Evolutionary conservation across 2,329 filamentous ascomycete species (phyloP).

Genomic region (Xylaria sp.): DNA sequence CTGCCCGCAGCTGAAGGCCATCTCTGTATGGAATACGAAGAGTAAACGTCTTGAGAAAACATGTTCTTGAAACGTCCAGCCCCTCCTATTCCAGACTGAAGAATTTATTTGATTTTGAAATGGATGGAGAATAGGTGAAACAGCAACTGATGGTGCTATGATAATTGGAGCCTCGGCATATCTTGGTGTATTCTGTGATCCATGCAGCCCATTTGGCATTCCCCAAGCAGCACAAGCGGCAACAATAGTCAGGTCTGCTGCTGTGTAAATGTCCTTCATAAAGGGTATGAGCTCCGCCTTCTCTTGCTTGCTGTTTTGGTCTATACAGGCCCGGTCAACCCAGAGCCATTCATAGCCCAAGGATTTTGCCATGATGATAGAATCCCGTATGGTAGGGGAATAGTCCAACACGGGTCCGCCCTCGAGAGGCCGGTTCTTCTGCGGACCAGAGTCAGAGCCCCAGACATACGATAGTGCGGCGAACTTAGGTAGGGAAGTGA

Average conservation of each 20-base stretch:
- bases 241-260: conserved; percentile 16
- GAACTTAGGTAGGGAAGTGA: conserved; percentile 3
- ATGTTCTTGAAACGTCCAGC: conserved; percentile 15
- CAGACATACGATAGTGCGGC: conserved; percentile 21
- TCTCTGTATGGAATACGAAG: neutral
- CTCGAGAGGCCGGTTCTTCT: neutral
- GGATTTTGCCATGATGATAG: neutral
- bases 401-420: neutral
- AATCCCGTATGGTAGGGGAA: conserved; percentile 12
- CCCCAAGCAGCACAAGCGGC: conserved; percentile 10
- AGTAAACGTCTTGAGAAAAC: conserved; percentile 14
- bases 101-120: neutral
- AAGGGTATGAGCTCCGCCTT: conserved; percentile 19
- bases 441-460: neutral
- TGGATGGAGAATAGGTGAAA: neutral
- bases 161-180: neutral
- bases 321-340: conserved; percentile 19
- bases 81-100: neutral
- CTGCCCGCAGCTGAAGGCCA: neutral
- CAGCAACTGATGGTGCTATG: neutral
- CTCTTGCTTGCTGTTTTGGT: conserved; percentile 7
- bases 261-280: conserved; percentile 17
- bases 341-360: conserved; percentile 18
- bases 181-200: neutral
- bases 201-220: conserved; percentile 7